phyloP scores from a whole-genome alignment of 805 yeast species.

The Lachancea kluyveri region DNA sequence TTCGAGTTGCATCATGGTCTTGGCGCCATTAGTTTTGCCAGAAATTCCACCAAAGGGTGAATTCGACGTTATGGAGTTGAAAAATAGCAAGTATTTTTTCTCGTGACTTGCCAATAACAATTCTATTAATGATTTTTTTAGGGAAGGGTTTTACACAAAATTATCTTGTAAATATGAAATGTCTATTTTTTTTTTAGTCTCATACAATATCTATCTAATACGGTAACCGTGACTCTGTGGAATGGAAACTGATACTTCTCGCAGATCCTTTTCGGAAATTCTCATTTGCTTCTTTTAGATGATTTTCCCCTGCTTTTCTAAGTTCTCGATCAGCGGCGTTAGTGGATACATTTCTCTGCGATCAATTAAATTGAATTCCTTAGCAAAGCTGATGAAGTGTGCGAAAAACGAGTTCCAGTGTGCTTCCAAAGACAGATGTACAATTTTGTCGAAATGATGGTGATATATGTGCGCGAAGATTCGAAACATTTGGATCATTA shows the following conservation, averaged over 20 bases:
- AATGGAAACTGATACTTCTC: not conserved
- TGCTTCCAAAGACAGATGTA: slow-evolving; percentile 90
- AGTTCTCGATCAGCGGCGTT: slow-evolving; percentile 63
- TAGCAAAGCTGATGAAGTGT: slow-evolving; percentile 81
- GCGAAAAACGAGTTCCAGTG: slow-evolving; percentile 98
- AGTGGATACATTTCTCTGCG: slow-evolving; percentile 75
- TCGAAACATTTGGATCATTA: slow-evolving; percentile 87
- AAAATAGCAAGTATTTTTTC: slow-evolving; percentile 77
- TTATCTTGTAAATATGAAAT: no score
- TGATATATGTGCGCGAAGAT: slow-evolving; percentile 93
- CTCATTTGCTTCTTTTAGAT: slow-evolving; percentile 26
- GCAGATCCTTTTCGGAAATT: not conserved
- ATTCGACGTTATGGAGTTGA: slow-evolving; percentile 70
- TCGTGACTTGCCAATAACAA: slow-evolving; percentile 26
- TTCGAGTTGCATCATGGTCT: slow-evolving; percentile 34
- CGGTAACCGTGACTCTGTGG: no score
- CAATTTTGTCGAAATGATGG: slow-evolving; percentile 87
- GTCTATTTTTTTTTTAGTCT: no score
- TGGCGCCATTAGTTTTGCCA: slow-evolving; percentile 68
- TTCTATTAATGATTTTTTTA: no score
- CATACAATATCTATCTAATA: no score
- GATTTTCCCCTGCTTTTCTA: slow-evolving; percentile 85
- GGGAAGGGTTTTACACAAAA: no score
- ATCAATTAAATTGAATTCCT: slow-evolving; percentile 79
- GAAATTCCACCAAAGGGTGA: slow-evolving; percentile 73